A percentile compares a stretch with the other conserved stretches of the same genome.
Conservation (phyloP, 140 eudicot species). For the Oenanthe javanica region DNA sequence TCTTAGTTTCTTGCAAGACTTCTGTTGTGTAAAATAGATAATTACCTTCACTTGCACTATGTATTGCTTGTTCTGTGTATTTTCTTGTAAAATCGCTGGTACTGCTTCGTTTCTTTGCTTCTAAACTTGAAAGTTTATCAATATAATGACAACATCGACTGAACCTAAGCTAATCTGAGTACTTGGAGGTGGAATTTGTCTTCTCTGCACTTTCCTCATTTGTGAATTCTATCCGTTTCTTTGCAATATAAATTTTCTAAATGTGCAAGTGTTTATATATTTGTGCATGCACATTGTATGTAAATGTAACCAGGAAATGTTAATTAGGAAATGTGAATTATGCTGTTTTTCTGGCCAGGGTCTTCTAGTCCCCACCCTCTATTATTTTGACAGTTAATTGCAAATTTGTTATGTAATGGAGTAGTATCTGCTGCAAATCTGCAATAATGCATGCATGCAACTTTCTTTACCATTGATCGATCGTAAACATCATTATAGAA, state of each 20-base stretch:
- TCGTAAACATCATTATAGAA: background rate
- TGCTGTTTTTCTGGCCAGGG: background rate
- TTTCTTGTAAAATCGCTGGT: background rate
- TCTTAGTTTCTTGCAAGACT: too few relatives aligned
- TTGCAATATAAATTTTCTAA: too few relatives aligned
- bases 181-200: too few relatives aligned
- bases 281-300: background rate
- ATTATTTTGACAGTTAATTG: background rate
- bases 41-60: too few relatives aligned
- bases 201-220: too few relatives aligned
- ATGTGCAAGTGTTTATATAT: background rate
- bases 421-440: background rate
- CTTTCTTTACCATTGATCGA: background rate
- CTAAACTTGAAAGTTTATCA: too few relatives aligned
- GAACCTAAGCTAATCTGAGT: too few relatives aligned
- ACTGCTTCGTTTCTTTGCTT: background rate
- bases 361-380: background rate
- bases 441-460: constrained; percentile 4
- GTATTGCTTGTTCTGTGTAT: too few relatives aligned
- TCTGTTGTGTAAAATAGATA: too few relatives aligned
- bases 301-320: background rate
- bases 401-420: background rate
- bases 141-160: background rate
- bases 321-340: background rate
- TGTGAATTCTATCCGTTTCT: too few relatives aligned